phyloP scores from a whole-genome alignment of 2,329 filamentous ascomycete species.

The Arthroderma sp. region DNA sequence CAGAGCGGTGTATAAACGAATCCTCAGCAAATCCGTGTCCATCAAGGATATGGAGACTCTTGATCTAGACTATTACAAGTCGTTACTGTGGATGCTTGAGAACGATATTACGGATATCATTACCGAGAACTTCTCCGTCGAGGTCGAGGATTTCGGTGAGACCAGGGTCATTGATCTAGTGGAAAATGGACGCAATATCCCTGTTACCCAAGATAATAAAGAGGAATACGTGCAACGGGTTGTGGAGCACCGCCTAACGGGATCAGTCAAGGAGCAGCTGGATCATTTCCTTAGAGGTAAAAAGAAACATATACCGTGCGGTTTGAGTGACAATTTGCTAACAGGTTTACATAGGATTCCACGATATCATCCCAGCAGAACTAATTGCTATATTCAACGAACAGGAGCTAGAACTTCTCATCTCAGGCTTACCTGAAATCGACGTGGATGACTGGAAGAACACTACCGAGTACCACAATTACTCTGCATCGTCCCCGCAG shows the following conservation, averaged over 20 bases:
- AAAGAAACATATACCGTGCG: constrained; percentile 11
- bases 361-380: constrained; percentile 92
- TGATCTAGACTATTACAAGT: constrained; percentile 98
- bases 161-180: constrained; percentile 77
- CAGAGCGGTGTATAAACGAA: constrained; percentile 94
- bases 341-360: constrained; percentile 52
- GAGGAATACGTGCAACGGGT: constrained; percentile 91
- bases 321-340: not conserved
- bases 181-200: constrained; percentile 75
- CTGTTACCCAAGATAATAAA: constrained; percentile 96
- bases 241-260: constrained; percentile 83
- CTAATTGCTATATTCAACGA: constrained; percentile 97
- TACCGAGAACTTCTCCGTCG: constrained; percentile 87
- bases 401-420: constrained; percentile 89
- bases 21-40: constrained; percentile 85
- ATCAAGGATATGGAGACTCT: constrained; percentile 99
- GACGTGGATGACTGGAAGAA: constrained; percentile 99
- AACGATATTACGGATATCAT: constrained; percentile 98
- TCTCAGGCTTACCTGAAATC: constrained; percentile 92
- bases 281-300: constrained; percentile 77
- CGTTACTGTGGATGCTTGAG: constrained; percentile 92
- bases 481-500: constrained; percentile 82
- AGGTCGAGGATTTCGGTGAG: constrained; percentile 87
- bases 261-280: constrained; percentile 87
- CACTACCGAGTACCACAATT: constrained; percentile 98